Conservation (phyloP, 1,139 yeast genomes). For the Suhomyces wounanorum region DNA sequence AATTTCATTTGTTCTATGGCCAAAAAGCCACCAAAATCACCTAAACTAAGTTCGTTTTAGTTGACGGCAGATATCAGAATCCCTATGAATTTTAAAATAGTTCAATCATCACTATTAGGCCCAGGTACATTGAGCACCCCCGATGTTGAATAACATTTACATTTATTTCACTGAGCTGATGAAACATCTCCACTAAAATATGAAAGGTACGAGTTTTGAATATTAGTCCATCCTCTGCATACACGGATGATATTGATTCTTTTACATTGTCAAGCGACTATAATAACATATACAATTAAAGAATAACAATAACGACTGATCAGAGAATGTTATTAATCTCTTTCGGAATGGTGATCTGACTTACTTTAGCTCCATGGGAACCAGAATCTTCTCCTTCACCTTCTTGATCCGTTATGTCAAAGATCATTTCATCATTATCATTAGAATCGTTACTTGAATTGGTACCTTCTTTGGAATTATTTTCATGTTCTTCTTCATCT, state of each 20-base stretch:
- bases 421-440: conserved; percentile 38
- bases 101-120: no score
- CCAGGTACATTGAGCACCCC: no score
- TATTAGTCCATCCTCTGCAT: not conserved
- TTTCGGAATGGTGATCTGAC: conserved; percentile 11
- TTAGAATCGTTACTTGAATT: conserved; percentile 12
- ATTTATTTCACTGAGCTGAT: no score
- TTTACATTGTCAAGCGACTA: not conserved
- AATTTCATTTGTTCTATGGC: no score
- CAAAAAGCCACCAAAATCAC: no score
- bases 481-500: conserved; percentile 10
- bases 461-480: not conserved
- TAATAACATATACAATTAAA: not conserved
- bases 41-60: no score
- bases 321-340: conserved; percentile 11
- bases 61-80: no score
- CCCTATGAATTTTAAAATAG: no score
- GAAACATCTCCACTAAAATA: no score
- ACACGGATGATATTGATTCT: not conserved
- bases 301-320: not conserved
- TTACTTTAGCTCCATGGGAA: not conserved
- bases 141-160: no score
- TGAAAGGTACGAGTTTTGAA: not conserved
- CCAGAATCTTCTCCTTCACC: conserved; percentile 7
- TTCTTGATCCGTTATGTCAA: conserved; percentile 30